Evolutionary conservation across 202 grass and related monocot species (phyloP).

Genomic region (Hordeum pubiflorum): DNA sequence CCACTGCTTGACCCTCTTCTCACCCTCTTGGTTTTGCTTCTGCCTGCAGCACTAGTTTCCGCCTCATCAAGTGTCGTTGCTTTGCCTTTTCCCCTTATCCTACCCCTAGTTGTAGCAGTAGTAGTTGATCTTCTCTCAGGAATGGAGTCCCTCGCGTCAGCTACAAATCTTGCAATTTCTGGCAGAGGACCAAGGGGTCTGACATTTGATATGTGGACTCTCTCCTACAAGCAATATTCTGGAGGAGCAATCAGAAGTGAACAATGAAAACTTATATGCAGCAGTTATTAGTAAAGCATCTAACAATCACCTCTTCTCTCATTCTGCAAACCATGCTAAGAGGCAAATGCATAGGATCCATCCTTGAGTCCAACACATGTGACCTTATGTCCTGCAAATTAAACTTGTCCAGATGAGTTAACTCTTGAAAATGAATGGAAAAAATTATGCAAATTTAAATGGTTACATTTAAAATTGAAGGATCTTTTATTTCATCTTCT

Average conservation of each 20-base stretch:
- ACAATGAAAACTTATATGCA: not conserved
- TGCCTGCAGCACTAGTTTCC: too few species aligned
- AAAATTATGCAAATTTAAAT: not conserved
- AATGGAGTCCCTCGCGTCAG: not conserved
- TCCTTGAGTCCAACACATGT: not conserved
- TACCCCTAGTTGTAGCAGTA: not conserved
- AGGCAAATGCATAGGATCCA: not conserved
- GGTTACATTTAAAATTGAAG: not conserved
- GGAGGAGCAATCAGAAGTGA: not conserved
- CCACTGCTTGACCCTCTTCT: too few species aligned
- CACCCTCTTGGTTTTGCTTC: too few species aligned
- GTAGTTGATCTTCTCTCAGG: not conserved
- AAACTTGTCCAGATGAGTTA: not conserved
- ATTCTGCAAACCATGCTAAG: not conserved
- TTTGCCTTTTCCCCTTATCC: too few species aligned
- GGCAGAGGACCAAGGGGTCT: not conserved
- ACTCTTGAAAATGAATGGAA: not conserved
- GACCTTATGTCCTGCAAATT: not conserved
- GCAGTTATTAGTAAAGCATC: not conserved
- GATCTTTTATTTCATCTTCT: not conserved
- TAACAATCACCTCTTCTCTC: not conserved
- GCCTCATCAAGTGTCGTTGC: too few species aligned
- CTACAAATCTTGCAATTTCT: not conserved
- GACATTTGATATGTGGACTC: not conserved
- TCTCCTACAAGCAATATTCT: not conserved